Conservation (phyloP, 345 rosid genomes). For the Mallotus nudiflorus region DNA sequence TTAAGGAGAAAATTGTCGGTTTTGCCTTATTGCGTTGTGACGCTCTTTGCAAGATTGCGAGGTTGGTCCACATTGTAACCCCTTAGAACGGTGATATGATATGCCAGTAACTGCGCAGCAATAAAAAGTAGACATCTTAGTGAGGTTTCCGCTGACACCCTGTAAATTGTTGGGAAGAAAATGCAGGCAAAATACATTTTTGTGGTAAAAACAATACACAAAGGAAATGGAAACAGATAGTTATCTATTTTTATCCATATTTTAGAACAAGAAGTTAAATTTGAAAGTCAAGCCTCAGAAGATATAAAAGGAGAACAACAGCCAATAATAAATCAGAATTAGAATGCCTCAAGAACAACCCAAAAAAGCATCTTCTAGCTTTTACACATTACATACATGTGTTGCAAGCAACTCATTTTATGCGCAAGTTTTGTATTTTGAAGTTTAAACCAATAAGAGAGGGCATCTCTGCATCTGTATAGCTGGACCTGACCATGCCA, state of each 20-base stretch:
- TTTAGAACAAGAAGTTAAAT: no score
- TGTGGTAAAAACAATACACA: not conserved
- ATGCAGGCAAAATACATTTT: not conserved
- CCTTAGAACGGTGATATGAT: conserved; percentile 82
- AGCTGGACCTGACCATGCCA: not conserved
- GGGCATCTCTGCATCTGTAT: not conserved
- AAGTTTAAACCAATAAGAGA: not conserved
- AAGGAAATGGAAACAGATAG: not conserved
- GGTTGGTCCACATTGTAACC: conserved; percentile 93
- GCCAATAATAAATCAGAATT: no score
- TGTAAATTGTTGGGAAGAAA: not conserved
- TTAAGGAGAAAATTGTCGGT: not conserved
- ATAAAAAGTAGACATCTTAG: not conserved
- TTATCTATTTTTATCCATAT: not conserved
- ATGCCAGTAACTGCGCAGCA: conserved; percentile 69
- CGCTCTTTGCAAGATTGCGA: conserved; percentile 89
- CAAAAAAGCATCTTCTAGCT: no score
- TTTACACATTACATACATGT: no score
- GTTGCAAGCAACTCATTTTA: not conserved
- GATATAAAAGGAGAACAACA: no score
- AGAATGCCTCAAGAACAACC: no score
- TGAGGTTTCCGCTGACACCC: not conserved
- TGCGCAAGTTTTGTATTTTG: not conserved
- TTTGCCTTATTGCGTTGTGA: conserved; percentile 60
- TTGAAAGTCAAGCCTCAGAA: no score